A percentile compares a stretch with the other conserved stretches of the same genome.
phyloP scores from a whole-genome alignment of 2,329 filamentous ascomycete genomes.

The Talaromyces amestolkiae region DNA sequence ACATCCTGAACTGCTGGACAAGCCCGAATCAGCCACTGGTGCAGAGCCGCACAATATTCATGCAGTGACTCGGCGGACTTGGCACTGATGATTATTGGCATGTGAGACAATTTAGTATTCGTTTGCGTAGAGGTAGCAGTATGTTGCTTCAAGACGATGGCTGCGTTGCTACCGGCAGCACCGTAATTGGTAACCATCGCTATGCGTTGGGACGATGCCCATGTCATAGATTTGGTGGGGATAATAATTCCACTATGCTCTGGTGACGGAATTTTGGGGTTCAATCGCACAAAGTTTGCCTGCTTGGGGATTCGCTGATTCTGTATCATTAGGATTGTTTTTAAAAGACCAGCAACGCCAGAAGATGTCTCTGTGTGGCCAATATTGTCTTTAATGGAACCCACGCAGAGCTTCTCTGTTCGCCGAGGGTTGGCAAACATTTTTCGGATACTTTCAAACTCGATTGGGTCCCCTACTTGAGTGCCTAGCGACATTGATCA shows the following conservation, averaged over 20 bases:
- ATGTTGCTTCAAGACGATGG: background rate
- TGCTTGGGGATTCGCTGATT: conserved; percentile 30
- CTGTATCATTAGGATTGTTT: conserved; percentile 36
- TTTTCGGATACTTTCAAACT: conserved; percentile 15
- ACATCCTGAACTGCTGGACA: background rate
- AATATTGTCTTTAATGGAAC: conserved; percentile 32
- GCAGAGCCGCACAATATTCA: background rate
- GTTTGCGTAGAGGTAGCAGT: background rate
- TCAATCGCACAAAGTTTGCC: conserved; percentile 30
- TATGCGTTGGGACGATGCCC: conserved; percentile 1
- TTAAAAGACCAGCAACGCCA: conserved; percentile 28
- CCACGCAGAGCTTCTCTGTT: conserved; percentile 22
- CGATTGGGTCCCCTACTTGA: conserved; percentile 26
- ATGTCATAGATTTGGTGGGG: conserved; percentile 22
- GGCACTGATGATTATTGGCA: background rate
- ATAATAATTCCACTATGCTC: conserved; percentile 19
- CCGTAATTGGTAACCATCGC: background rate
- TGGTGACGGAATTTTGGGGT: conserved; percentile 19
- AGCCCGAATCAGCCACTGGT: background rate
- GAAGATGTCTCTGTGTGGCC: conserved; percentile 35
- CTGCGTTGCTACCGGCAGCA: conserved; percentile 1
- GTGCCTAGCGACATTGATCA: conserved; percentile 36
- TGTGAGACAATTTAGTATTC: background rate
- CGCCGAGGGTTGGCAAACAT: conserved; percentile 14
- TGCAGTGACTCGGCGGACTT: background rate